Percentiles rank a stretch among this genome's conserved stretches.
These are phyloP conservation scores for Fomitopsis betulina DNA, from an alignment of 1,284 basidiomycete species.

Conservation along the genomic window DNA sequence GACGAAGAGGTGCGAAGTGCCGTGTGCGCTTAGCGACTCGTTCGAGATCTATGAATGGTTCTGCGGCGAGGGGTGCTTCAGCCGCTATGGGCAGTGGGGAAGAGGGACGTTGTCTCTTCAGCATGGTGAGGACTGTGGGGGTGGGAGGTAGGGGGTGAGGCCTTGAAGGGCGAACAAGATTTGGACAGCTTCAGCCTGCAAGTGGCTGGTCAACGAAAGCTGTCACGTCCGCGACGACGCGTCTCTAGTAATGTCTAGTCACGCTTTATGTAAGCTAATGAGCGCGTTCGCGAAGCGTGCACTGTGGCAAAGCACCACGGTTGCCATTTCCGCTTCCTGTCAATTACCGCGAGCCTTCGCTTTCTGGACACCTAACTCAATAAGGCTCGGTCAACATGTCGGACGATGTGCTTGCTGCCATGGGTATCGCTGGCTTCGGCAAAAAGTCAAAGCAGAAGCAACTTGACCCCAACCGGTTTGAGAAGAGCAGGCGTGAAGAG, in stretches of 20 bases:
- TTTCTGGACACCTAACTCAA: background rate
- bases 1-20: slow-evolving; percentile 16
- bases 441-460: slow-evolving; percentile 61
- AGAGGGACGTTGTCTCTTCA: slow-evolving; percentile 59
- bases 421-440: slow-evolving; percentile 80
- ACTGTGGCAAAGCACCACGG: background rate
- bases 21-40: slow-evolving; percentile 30
- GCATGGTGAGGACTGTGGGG: slow-evolving; percentile 36
- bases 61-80: slow-evolving; percentile 25
- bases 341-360: background rate
- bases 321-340: background rate
- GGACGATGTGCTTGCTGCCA: slow-evolving; percentile 69
- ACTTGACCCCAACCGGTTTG: slow-evolving; percentile 68
- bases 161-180: background rate
- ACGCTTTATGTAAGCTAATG: slow-evolving; percentile 5
- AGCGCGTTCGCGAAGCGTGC: background rate
- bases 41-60: slow-evolving; percentile 21
- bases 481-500: slow-evolving; percentile 65
- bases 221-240: background rate
- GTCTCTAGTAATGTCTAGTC: background rate
- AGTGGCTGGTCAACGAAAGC: background rate
- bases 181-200: background rate
- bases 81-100: slow-evolving; percentile 45
- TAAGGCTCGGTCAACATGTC: slow-evolving; percentile 38
- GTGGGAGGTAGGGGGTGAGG: background rate